A percentile compares a stretch with the other conserved stretches of the same genome.
Conservation (phyloP, 2,329 filamentous ascomycete species). For the Botrytis cinerea region DNA sequence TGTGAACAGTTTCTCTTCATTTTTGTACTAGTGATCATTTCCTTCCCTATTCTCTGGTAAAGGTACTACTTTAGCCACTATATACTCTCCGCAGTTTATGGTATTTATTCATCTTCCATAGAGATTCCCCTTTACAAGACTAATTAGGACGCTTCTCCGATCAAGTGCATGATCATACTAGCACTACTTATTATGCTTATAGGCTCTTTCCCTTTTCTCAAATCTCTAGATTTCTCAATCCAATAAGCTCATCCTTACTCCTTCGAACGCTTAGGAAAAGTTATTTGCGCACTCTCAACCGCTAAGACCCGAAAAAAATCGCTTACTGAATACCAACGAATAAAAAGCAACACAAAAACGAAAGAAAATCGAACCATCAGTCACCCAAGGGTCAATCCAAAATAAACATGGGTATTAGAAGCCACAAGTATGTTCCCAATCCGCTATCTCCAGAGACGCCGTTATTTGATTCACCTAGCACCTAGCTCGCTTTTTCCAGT, state of each 20-base stretch:
- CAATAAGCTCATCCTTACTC: neutral
- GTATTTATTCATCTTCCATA: neutral
- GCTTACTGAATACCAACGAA: neutral
- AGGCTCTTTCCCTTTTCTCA: neutral
- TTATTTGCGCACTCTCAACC: neutral
- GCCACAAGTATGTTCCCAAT: neutral
- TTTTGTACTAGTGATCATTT: neutral
- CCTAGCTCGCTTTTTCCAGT: neutral
- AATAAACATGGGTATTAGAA: constrained; percentile 8
- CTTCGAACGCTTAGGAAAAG: neutral
- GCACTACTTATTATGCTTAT: neutral
- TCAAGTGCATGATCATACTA: neutral
- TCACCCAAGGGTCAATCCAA: neutral
- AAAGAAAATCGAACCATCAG: neutral
- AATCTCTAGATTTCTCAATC: neutral
- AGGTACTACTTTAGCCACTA: neutral
- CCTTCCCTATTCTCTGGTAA: neutral
- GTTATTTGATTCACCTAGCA: neutral
- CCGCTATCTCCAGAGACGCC: neutral
- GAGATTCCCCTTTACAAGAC: neutral
- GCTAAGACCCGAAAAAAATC: neutral
- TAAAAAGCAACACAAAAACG: neutral
- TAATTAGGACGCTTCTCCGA: neutral
- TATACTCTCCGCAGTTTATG: neutral
- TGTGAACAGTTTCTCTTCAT: neutral